Conservation (phyloP, 2,329 filamentous ascomycete genomes). For the Ciborinia camelliae region DNA sequence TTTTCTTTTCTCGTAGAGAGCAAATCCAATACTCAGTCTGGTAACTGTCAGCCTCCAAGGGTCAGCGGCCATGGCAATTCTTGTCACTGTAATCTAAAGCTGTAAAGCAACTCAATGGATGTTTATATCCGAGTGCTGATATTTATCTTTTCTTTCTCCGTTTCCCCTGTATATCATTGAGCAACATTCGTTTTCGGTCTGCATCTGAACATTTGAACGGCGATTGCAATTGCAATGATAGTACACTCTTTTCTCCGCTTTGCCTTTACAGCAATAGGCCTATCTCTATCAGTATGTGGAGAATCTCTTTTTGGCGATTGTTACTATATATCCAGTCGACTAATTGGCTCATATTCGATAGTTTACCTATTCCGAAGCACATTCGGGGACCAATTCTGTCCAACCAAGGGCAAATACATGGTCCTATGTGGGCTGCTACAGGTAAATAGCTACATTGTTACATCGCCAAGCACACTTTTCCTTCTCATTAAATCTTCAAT, state of each 20-base stretch:
- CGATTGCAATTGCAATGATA: constrained; percentile 4
- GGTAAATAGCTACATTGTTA: constrained; percentile 13
- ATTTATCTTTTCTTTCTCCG: background rate
- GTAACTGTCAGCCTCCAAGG: constrained; percentile 15
- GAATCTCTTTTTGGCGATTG: background rate
- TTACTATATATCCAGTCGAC: background rate
- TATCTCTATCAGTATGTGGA: constrained; percentile 16
- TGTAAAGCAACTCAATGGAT: constrained; percentile 1
- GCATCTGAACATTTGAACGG: background rate
- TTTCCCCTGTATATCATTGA: constrained; percentile 10
- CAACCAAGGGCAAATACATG: constrained; percentile 15
- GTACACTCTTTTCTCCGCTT: constrained; percentile 4
- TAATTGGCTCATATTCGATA: constrained; percentile 15
- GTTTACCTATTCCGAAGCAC: constrained; percentile 16
- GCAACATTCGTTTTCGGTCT: background rate
- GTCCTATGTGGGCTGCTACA: constrained; percentile 21
- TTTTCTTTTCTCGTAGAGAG: background rate
- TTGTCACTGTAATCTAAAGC: constrained; percentile 3
- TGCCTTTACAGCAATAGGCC: background rate
- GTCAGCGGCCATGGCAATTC: constrained; percentile 1
- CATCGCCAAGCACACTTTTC: constrained; percentile 5
- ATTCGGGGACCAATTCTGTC: constrained; percentile 4
- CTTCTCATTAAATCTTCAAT: background rate
- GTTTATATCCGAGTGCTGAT: background rate
- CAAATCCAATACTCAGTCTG: background rate